These are phyloP conservation scores for Penicillium silybi DNA, from an alignment of 495 filamentous ascomycete genomes.

Conservation along the genomic window DNA sequence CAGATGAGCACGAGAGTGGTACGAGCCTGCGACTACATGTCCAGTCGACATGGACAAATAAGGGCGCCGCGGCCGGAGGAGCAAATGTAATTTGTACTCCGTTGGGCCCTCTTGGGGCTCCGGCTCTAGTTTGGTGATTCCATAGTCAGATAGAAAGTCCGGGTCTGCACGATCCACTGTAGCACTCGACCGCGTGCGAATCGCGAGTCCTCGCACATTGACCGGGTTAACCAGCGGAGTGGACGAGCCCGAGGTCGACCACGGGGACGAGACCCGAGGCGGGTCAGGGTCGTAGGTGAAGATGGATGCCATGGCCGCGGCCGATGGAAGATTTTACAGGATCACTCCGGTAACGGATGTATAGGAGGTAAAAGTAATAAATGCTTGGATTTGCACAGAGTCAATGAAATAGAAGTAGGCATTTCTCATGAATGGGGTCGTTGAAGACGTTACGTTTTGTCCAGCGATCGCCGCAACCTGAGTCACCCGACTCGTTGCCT, in stretches of 20 bases:
- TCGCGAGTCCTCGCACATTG: slow-evolving; percentile 19
- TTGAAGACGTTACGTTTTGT: slow-evolving; percentile 20
- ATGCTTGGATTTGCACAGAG: background rate
- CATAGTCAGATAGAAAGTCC: slow-evolving; percentile 60
- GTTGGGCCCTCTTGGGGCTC: slow-evolving; percentile 93
- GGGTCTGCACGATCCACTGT: slow-evolving; percentile 35
- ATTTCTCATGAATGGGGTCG: slow-evolving; percentile 7
- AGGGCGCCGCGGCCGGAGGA: slow-evolving; percentile 71
- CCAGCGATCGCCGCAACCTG: slow-evolving; percentile 16
- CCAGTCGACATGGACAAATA: slow-evolving; percentile 63
- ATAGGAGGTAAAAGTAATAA: slow-evolving; percentile 5
- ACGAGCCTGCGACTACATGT: slow-evolving; percentile 54
- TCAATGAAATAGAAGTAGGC: slow-evolving; percentile 8
- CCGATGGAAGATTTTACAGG: background rate
- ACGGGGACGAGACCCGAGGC: slow-evolving; percentile 83
- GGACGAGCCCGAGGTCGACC: slow-evolving; percentile 56
- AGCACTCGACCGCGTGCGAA: slow-evolving; percentile 25
- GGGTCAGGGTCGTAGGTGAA: slow-evolving; percentile 93
- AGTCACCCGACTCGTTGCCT: slow-evolving; percentile 17
- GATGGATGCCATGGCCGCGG: slow-evolving; percentile 74
- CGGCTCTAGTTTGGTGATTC: slow-evolving; percentile 72
- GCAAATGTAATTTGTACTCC: slow-evolving; percentile 95
- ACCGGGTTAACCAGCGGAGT: slow-evolving; percentile 30
- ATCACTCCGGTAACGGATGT: slow-evolving; percentile 11
- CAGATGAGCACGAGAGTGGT: slow-evolving; percentile 44